Evolutionary conservation across 2,329 filamentous ascomycete species (phyloP), one percentile per base, ranked within the genome.

Genomic region (Bipolaris victoriae): DNA sequence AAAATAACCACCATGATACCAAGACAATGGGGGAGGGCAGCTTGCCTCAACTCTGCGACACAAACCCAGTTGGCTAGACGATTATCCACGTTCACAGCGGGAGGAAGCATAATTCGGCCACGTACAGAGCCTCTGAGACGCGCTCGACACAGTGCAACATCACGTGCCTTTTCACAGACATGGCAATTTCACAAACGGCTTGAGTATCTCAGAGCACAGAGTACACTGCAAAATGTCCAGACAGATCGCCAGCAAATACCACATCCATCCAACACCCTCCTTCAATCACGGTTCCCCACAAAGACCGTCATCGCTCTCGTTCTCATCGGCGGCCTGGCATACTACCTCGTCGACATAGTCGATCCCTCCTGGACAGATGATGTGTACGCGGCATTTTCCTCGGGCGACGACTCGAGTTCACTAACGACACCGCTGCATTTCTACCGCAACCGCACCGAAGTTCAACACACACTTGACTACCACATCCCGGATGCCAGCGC

Each of bases 241-340:
- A 35, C 7, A 20, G 48, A 16, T 16, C 15, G 26, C 26, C 49
- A 39, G n/a, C 44, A 11, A 18, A 35, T 13, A 5, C 15, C 20
- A 15, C 15, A 29, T 20, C 36, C 47, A 9, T 13, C 36, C 22
- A 52, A 20, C 18, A 48, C 18, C 15, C 43, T 60, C 9, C 59
- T 72, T 3, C 63, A 69, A 16, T 75, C 73, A 0, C 62, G 64
- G 2, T 75, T 76, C 39, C 72, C 73, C 13, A 73, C 59, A 33
- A 76, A 76, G 49, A 76, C 72, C 0, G 61, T 69, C 24, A 33
- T 70, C 13, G 62, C 63, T 48, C 53, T 76, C 5, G 39, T 69
- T 35, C 15, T 68, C 26, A 35, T 74, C 2, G 64, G 62, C 33
- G 65, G 54, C 3, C 46, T 65, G 3, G 65, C 48, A 36, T 73